A percentile compares a stretch with the other conserved stretches of the same genome.
phyloP scores from a whole-genome alignment of 139 green algal species.

The Tetradesmus obliquus region DNA sequence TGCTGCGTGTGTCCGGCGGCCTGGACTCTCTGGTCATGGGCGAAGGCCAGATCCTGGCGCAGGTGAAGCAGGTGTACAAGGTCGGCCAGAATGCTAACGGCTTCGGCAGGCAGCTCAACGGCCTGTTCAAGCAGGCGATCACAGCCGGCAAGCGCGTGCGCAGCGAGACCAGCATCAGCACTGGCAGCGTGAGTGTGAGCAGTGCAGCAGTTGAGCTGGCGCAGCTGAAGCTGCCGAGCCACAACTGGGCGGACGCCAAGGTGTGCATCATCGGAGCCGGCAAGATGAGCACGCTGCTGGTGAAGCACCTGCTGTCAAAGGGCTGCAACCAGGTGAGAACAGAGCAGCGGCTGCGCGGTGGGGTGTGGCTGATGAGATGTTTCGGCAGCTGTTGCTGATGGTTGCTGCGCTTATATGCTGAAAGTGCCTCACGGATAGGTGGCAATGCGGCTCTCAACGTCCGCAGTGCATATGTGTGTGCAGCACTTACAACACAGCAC shows the following conservation, averaged over 20 bases:
- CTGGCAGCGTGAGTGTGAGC: slow-evolving; percentile 94
- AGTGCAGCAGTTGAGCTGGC: slow-evolving; percentile 97
- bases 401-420: neutral
- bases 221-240: slow-evolving; percentile 96
- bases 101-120: slow-evolving; percentile 98
- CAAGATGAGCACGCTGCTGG: slow-evolving; percentile 98
- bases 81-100: slow-evolving; percentile 91
- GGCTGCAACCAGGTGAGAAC: slow-evolving; percentile 75
- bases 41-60: slow-evolving; percentile 99
- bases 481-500: too few relatives aligned
- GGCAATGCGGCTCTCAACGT: too few relatives aligned
- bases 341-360: neutral
- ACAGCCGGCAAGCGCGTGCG: slow-evolving; percentile 97
- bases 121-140: slow-evolving; percentile 99
- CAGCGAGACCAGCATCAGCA: slow-evolving; percentile 94
- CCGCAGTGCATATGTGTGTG: too few relatives aligned
- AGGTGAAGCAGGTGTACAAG: slow-evolving; percentile 96
- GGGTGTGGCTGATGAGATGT: neutral
- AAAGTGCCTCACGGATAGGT: too few relatives aligned
- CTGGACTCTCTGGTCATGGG: slow-evolving; percentile 99
- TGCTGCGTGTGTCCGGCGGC: slow-evolving; percentile 94
- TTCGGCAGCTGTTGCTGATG: neutral
- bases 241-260: slow-evolving; percentile 81
- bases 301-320: slow-evolving; percentile 98
- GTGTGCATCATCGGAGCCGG: slow-evolving; percentile 98